Conservation (phyloP, 371 early-diverging fungal species). For the Mortierella sp. region DNA sequence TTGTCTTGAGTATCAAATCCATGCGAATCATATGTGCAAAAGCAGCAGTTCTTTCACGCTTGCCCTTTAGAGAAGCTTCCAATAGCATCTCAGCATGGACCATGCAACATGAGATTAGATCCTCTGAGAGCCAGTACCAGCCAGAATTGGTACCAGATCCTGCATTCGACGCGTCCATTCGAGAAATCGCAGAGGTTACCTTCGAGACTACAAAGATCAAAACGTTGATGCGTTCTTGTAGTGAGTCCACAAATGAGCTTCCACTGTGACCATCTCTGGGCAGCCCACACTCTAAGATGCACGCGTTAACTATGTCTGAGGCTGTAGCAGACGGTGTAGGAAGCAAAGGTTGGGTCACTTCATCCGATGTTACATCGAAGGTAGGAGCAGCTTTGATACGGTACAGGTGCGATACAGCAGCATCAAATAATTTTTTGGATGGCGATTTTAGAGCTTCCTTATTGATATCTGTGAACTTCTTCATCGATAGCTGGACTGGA, state of each 20-base stretch:
- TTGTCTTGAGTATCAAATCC: slow-evolving; percentile 7
- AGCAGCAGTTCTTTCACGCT: slow-evolving; percentile 13
- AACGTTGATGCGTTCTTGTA: slow-evolving; percentile 25
- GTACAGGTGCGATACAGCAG: slow-evolving; percentile 52
- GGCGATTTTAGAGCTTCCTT: slow-evolving; percentile 30
- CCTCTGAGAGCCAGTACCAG: slow-evolving; percentile 56
- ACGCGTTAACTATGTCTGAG: slow-evolving; percentile 17
- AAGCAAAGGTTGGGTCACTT: neutral
- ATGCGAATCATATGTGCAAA: slow-evolving; percentile 16
- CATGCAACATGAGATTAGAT: slow-evolving; percentile 27
- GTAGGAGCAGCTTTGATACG: slow-evolving; percentile 18
- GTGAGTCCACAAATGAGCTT: slow-evolving; percentile 19
- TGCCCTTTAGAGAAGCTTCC: slow-evolving; percentile 19
- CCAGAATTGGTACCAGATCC: slow-evolving; percentile 14
- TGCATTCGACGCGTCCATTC: neutral
- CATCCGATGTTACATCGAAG: neutral
- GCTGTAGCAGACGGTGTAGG: neutral
- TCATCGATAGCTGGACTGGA: neutral
- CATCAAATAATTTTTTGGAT: slow-evolving; percentile 47
- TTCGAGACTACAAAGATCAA: slow-evolving; percentile 11
- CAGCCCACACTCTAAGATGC: slow-evolving; percentile 39
- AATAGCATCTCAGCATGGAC: slow-evolving; percentile 8
- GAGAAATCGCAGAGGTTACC: slow-evolving; percentile 11
- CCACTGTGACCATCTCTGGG: slow-evolving; percentile 32
- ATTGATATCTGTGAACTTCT: slow-evolving; percentile 12